These are phyloP conservation scores for Curvularia spicifera DNA, from an alignment of 2,329 filamentous ascomycete genomes.

Conservation along the genomic window DNA sequence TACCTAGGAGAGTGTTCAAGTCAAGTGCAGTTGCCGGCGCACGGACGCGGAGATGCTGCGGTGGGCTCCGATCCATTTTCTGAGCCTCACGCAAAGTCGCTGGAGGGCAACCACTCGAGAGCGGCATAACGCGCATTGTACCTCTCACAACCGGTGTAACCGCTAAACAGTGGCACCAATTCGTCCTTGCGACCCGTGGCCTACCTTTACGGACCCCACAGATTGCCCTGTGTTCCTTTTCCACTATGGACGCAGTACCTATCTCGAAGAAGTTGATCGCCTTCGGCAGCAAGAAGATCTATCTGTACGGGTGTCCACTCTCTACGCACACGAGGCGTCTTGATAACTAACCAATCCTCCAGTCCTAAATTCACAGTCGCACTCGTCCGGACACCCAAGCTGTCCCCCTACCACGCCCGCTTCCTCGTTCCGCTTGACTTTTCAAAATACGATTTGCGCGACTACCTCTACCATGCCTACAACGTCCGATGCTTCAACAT, in stretches of 20 bases:
- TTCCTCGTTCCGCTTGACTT: constrained; percentile 91
- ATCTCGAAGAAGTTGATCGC: constrained; percentile 45
- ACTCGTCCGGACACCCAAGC: constrained; percentile 73
- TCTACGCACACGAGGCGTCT: not conserved
- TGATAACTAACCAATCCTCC: constrained; percentile 18
- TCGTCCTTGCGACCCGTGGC: not conserved
- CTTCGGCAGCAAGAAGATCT: constrained; percentile 55
- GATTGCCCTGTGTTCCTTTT: not conserved
- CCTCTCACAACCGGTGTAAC: not conserved
- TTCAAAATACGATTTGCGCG: constrained; percentile 95
- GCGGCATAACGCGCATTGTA: constrained; percentile 9
- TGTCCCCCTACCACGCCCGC: constrained; percentile 80
- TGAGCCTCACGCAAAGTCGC: constrained; percentile 16
- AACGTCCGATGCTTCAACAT: constrained; percentile 71
- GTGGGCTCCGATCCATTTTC: constrained; percentile 27
- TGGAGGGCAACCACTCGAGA: constrained; percentile 2
- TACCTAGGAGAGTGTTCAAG: not conserved
- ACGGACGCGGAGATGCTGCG: constrained; percentile 17
- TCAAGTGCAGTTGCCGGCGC: constrained; percentile 5
- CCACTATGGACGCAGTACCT: constrained; percentile 38
- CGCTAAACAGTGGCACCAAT: not conserved
- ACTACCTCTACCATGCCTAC: constrained; percentile 92
- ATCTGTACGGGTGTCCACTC: constrained; percentile 49
- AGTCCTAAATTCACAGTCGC: constrained; percentile 84
- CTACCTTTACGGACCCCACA: no score